Percentiles rank a stretch among this genome's conserved stretches.
These are phyloP conservation scores for Beta corolliflora DNA, from an alignment of 179 eudicot genomes.

Conservation along the genomic window DNA sequence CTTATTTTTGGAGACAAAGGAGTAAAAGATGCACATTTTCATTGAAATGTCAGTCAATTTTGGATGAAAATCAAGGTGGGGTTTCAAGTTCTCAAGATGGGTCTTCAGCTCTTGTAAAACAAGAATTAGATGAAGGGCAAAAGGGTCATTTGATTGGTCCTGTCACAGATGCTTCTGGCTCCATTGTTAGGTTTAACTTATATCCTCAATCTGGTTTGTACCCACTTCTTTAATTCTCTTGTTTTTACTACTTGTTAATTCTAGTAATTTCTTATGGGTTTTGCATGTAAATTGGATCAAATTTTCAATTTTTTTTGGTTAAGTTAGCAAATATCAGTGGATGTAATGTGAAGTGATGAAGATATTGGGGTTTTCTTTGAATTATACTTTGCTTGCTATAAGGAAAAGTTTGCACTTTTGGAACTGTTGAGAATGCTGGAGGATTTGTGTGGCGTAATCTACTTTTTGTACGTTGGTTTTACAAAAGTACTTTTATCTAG, in stretches of 20 bases:
- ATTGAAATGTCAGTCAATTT: constrained; percentile 26
- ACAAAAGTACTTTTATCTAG: no score
- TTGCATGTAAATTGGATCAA: not conserved
- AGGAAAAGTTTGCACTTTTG: constrained; percentile 7
- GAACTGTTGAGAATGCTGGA: constrained; percentile 5
- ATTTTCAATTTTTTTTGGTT: no score
- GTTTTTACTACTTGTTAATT: not conserved
- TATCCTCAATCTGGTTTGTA: constrained; percentile 58
- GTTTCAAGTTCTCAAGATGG: constrained; percentile 33
- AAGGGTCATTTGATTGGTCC: constrained; percentile 48
- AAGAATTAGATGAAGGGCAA: constrained; percentile 30
- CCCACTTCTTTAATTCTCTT: not conserved
- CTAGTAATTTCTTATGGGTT: not conserved
- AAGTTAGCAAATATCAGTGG: no score
- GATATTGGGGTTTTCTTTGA: not conserved
- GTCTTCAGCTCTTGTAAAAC: constrained; percentile 9
- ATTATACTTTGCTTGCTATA: constrained; percentile 13
- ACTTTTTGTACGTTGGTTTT: no score
- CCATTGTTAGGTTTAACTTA: constrained; percentile 68
- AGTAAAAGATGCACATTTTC: constrained; percentile 29
- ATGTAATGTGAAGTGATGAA: no score
- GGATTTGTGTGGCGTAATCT: not conserved
- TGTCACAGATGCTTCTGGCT: constrained; percentile 54
- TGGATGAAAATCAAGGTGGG: constrained; percentile 29
- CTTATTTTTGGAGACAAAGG: constrained; percentile 22